A percentile compares a stretch with the other conserved stretches of the same genome.
These are phyloP conservation scores for Phytophthora hybrid DNA, from an alignment of 352 stramenopile genomes.

Conservation along the genomic window DNA sequence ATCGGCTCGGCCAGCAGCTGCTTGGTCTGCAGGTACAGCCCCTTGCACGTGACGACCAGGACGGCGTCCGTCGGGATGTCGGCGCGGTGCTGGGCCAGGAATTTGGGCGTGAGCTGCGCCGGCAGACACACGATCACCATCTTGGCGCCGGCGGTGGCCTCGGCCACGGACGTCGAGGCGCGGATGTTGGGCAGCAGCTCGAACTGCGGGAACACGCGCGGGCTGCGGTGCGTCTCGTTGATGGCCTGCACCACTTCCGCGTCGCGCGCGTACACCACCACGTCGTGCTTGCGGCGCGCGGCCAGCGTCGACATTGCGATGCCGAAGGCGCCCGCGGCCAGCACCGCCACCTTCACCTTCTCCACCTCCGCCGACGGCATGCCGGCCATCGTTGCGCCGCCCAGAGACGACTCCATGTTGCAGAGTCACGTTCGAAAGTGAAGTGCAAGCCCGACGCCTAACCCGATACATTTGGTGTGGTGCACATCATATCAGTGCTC, in stretches of 20 bases:
- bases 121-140: conserved; percentile 97
- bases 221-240: conserved; percentile 93
- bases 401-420: conserved; percentile 54
- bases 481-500: not conserved
- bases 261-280: conserved; percentile 93
- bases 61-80: conserved; percentile 91
- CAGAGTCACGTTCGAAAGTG: not conserved
- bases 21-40: conserved; percentile 95
- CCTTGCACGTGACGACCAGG: conserved; percentile 96
- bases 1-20: conserved; percentile 97
- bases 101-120: conserved; percentile 94
- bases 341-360: conserved; percentile 86
- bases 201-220: conserved; percentile 92
- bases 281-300: conserved; percentile 90
- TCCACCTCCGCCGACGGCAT: conserved; percentile 78
- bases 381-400: conserved; percentile 67
- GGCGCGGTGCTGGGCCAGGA: conserved; percentile 88
- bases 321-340: conserved; percentile 96
- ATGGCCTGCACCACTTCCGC: conserved; percentile 84
- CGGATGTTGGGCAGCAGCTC: conserved; percentile 81
- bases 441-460: too few relatives aligned
- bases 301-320: conserved; percentile 96
- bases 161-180: conserved; percentile 90
- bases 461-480: not conserved
- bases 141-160: conserved; percentile 89